A percentile compares a stretch with the other conserved stretches of the same genome.
Conservation (phyloP, 495 filamentous ascomycete species). For the Aspergillus sparsus region DNA sequence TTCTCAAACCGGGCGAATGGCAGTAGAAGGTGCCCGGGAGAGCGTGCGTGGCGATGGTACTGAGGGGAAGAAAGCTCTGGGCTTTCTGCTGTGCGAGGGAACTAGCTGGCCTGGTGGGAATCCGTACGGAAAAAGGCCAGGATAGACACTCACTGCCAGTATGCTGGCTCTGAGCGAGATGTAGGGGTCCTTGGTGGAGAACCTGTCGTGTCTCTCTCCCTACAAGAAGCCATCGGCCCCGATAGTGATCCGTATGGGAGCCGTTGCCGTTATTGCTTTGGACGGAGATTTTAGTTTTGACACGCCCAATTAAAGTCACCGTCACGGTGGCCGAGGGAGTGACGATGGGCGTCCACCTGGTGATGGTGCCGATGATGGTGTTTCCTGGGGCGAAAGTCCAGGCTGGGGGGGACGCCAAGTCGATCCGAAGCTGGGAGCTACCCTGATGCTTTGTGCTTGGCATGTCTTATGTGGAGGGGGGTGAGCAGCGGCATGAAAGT, state of each 20-base stretch:
- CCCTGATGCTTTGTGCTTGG: slow-evolving; percentile 1
- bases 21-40: slow-evolving; percentile 25
- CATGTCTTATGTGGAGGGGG: background rate
- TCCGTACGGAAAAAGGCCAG: slow-evolving; percentile 24
- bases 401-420: slow-evolving; percentile 19
- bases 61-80: slow-evolving; percentile 29
- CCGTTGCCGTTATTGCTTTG: background rate
- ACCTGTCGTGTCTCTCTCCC: background rate
- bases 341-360: slow-evolving; percentile 17
- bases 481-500: background rate
- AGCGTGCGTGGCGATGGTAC: slow-evolving; percentile 11
- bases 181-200: slow-evolving; percentile 20
- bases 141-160: slow-evolving; percentile 5
- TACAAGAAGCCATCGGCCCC: slow-evolving; percentile 14
- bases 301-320: slow-evolving; percentile 17
- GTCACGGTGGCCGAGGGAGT: slow-evolving; percentile 22
- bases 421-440: slow-evolving; percentile 7
- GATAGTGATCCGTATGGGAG: slow-evolving; percentile 5
- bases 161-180: slow-evolving; percentile 6
- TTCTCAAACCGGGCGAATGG: background rate
- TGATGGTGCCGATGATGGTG: slow-evolving; percentile 26
- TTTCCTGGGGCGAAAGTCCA: slow-evolving; percentile 24
- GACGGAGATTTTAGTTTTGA: slow-evolving; percentile 19
- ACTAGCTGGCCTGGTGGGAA: slow-evolving; percentile 16
- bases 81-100: slow-evolving; percentile 2